Conservation (phyloP, 1,284 basidiomycete genomes). For the Irpex sp. region DNA sequence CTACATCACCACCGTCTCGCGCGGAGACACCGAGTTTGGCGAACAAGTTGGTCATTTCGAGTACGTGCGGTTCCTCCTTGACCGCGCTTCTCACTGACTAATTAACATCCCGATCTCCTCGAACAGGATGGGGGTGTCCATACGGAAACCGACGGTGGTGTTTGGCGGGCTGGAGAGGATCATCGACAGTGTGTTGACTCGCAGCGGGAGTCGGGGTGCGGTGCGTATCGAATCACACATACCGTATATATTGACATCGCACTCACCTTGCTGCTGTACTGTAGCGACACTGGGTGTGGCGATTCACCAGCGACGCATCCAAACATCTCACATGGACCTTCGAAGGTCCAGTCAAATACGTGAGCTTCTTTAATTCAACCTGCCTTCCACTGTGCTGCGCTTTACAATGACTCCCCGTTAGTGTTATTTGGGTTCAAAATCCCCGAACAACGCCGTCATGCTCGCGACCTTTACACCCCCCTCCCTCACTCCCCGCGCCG, state of each 20-base stretch:
- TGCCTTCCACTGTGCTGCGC: too few species aligned
- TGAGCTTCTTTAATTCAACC: conserved; percentile 6
- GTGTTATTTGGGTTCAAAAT: conserved; percentile 19
- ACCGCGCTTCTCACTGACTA: background rate
- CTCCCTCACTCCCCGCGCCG: conserved; percentile 14
- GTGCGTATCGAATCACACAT: conserved; percentile 15
- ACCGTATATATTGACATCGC: background rate
- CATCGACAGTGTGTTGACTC: conserved; percentile 20
- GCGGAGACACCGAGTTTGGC: conserved; percentile 28
- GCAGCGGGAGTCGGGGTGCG: conserved; percentile 15
- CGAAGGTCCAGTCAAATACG: conserved; percentile 24
- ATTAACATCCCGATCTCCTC: background rate
- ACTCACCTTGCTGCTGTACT: background rate
- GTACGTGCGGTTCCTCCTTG: conserved; percentile 21
- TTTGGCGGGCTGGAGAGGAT: conserved; percentile 19
- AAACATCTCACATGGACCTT: conserved; percentile 22
- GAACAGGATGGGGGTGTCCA: conserved; percentile 24
- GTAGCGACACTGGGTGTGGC: conserved; percentile 25
- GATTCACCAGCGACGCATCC: conserved; percentile 17
- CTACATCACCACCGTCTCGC: conserved; percentile 34
- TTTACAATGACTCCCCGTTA: conserved; percentile 2
- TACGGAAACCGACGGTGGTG: conserved; percentile 20
- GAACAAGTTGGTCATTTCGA: conserved; percentile 36
- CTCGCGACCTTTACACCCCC: conserved; percentile 20
- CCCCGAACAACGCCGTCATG: conserved; percentile 12